phyloP scores from a whole-genome alignment of 2,329 filamentous ascomycete genomes.

The Dothiorella sarmentorum region DNA sequence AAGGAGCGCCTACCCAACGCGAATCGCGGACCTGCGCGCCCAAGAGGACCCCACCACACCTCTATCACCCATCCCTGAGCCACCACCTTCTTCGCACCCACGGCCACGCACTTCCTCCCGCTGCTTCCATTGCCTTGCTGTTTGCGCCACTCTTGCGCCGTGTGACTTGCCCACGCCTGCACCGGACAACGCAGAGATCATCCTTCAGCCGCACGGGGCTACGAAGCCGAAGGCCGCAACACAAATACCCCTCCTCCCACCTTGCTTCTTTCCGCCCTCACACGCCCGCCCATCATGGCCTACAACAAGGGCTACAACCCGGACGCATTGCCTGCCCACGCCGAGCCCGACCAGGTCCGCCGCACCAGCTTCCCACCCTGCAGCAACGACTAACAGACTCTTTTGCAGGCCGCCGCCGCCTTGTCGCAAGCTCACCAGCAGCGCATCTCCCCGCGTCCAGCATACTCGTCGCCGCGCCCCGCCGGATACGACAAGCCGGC shows the following conservation, averaged over 20 bases:
- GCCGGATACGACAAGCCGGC: slow-evolving; percentile 45
- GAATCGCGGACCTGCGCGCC: slow-evolving; percentile 10
- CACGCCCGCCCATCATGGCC: slow-evolving; percentile 60
- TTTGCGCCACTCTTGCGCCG: not conserved
- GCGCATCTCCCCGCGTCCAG: slow-evolving; percentile 29
- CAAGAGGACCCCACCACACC: slow-evolving; percentile 18
- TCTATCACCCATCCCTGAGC: slow-evolving; percentile 11
- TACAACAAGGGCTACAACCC: slow-evolving; percentile 94
- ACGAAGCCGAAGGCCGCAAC: not conserved
- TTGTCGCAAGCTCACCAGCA: slow-evolving; percentile 21
- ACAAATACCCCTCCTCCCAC: slow-evolving; percentile 5
- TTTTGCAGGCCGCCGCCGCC: slow-evolving; percentile 38
- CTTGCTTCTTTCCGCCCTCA: not conserved
- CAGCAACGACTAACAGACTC: slow-evolving; percentile 26
- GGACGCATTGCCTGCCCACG: slow-evolving; percentile 88
- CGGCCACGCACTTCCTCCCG: not conserved
- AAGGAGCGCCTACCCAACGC: slow-evolving; percentile 13
- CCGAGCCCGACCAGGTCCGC: slow-evolving; percentile 68
- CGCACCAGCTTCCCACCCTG: slow-evolving; percentile 6
- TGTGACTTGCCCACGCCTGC: not conserved
- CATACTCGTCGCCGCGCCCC: slow-evolving; percentile 33
- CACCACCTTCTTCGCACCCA: not conserved
- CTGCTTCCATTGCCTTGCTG: not conserved
- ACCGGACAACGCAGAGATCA: slow-evolving; percentile 10
- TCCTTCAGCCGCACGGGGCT: slow-evolving; percentile 17